Conservation (phyloP, 345 rosid genomes). For the Brassica cretica region DNA sequence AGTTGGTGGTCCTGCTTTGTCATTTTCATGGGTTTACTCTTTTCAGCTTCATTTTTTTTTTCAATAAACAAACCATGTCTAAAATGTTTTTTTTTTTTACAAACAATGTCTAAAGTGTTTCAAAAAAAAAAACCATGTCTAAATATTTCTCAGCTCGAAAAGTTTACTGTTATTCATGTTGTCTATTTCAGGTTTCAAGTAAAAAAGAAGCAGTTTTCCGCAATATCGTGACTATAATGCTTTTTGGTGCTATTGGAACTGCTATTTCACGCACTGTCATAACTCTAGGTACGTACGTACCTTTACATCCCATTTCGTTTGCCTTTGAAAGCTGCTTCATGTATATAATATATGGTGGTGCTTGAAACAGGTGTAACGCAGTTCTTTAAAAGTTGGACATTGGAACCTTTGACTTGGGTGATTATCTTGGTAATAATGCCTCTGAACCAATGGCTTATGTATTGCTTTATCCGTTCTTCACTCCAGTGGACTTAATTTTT, state of each 20-base stretch:
- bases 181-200: slow-evolving; percentile 84
- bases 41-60: slow-evolving; percentile 5
- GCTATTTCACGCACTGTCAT: slow-evolving; percentile 71
- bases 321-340: slow-evolving; percentile 1
- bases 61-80: no score
- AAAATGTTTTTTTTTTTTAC: neutral
- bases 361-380: slow-evolving; percentile 67
- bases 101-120: neutral
- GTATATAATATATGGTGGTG: slow-evolving; percentile 18
- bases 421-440: slow-evolving; percentile 62
- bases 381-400: slow-evolving; percentile 66
- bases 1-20: slow-evolving; percentile 32
- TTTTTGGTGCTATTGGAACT: slow-evolving; percentile 94
- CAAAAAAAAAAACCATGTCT: neutral
- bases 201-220: slow-evolving; percentile 94
- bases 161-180: neutral
- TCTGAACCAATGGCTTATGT: neutral
- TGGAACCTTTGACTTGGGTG: slow-evolving; percentile 73
- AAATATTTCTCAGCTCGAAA: neutral
- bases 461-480: slow-evolving; percentile 23
- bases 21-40: slow-evolving; percentile 26
- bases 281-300: slow-evolving; percentile 56
- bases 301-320: slow-evolving; percentile 1
- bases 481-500: slow-evolving; percentile 17
- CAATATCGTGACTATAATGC: slow-evolving; percentile 86